Evolutionary conservation across 106 monocot genomes (phyloP).

Genomic region (Apostasia shenzhenica): DNA sequence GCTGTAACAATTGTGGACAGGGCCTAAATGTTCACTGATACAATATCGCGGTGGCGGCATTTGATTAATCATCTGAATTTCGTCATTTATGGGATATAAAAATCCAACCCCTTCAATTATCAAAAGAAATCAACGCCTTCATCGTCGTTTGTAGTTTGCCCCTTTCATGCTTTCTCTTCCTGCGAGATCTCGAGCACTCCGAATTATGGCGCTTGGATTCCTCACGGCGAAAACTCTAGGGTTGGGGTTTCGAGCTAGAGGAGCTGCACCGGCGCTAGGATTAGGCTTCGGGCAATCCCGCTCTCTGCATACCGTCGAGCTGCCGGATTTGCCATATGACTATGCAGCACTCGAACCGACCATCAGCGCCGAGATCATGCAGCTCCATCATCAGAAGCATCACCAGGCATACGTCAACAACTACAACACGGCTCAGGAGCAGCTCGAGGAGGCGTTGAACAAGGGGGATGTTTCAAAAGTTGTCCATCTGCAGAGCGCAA

Average conservation of each 20-base stretch:
- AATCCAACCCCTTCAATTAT: too few species aligned
- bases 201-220: conserved; percentile 39
- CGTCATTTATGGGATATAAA: too few species aligned
- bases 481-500: conserved; percentile 84
- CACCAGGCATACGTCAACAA: conserved; percentile 94
- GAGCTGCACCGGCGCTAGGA: background rate
- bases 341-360: conserved; percentile 90
- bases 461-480: conserved; percentile 74
- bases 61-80: too few species aligned
- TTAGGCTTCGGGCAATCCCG: conserved; percentile 21
- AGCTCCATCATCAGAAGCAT: conserved; percentile 94
- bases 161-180: background rate
- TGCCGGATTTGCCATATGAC: conserved; percentile 89
- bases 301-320: conserved; percentile 51
- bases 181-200: background rate
- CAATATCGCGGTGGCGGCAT: too few species aligned
- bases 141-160: too few species aligned
- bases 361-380: conserved; percentile 98
- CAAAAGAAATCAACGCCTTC: too few species aligned
- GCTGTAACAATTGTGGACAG: too few species aligned
- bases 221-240: conserved; percentile 36
- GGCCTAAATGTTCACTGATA: too few species aligned
- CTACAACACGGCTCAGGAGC: conserved; percentile 95
- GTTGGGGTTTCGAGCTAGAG: background rate
- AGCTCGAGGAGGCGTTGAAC: conserved; percentile 73